Percentiles rank a stretch among this genome's conserved stretches.
Conservation (phyloP, 2,329 filamentous ascomycete genomes). For the Neophaeococcomyces aloes region DNA sequence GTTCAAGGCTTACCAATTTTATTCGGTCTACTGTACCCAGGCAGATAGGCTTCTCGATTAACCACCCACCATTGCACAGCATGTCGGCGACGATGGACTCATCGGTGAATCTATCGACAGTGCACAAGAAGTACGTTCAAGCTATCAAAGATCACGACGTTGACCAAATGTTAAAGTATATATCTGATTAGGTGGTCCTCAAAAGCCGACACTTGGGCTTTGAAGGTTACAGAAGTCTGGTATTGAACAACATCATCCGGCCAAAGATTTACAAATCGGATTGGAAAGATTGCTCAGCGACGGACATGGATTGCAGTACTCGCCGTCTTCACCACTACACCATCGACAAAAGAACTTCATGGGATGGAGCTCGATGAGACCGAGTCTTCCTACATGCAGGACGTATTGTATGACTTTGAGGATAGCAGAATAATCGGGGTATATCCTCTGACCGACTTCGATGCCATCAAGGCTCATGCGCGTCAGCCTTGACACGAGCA, state of each 20-base stretch:
- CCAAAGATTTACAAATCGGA: neutral
- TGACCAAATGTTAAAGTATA: neutral
- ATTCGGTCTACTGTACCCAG: too few relatives aligned
- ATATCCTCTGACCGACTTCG: slow-evolving; percentile 3
- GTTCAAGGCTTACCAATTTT: too few relatives aligned
- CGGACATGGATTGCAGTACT: slow-evolving; percentile 1
- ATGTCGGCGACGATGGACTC: neutral
- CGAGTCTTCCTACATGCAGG: slow-evolving; percentile 1
- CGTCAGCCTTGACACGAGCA: neutral
- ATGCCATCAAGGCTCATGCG: slow-evolving; percentile 1
- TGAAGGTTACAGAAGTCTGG: slow-evolving; percentile 3
- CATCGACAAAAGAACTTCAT: neutral
- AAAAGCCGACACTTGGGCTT: slow-evolving; percentile 1
- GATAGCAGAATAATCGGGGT: slow-evolving; percentile 5
- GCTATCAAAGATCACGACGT: slow-evolving; percentile 3
- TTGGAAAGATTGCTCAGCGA: slow-evolving; percentile 1
- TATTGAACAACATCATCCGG: slow-evolving; percentile 1
- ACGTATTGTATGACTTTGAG: slow-evolving; percentile 6
- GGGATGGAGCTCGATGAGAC: slow-evolving; percentile 2
- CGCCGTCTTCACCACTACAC: slow-evolving; percentile 1
- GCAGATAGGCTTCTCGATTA: too few relatives aligned
- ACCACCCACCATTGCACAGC: neutral
- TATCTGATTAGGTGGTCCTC: neutral
- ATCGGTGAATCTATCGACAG: too few relatives aligned
- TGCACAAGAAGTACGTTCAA: slow-evolving; percentile 1